Base-by-base conservation (phyloP, 2,329 filamentous ascomycete species). In the Bipolaris oryzae region DNA sequence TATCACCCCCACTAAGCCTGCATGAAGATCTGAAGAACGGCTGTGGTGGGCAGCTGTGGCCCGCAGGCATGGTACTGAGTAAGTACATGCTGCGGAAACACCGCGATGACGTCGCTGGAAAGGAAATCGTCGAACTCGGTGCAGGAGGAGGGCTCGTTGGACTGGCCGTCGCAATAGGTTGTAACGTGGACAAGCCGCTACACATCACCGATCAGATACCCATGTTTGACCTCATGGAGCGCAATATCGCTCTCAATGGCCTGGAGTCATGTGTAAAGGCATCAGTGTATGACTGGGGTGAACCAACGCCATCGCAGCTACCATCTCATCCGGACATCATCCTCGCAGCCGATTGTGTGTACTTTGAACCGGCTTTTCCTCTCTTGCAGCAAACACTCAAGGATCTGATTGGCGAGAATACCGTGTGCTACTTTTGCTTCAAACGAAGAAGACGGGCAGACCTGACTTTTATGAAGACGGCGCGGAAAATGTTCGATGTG, bases 321-420 rank as follows among this genome's bases (percentile, higher is more conserved):
- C 76, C 81, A 52, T 80, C 82, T 65, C 84, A 85, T 60, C 91
- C 92, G 16, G 87, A 93, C 68, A 82, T 96, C 53, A 87, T 99
- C 53, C 84, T 98, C n/a, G 95, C 95, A 38, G 54, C 54, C 15
- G 54, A 57, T 11, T 57, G 54, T 42, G 92, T 96, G 46, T 99
- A 98, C 80, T 96, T 96, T 75, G 95, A 98, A 77, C 92, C 94
- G 2, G 91, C 95, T 1, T 98, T 98, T 72, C 93, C 94, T 28
- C 81, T 97, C 33, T 83, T 99, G 44, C 84, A 95, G 71, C 80
- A 87, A 61, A 98, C 94, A 5, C 79, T 98, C 63, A 81, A 85
- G 57, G 87, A 90, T 61, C 81, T 97, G 45, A 81, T 96, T 62
- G 84, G 85, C 15, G 83, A 82, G 3, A 73, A 81, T 9, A 86